Evolutionary conservation across 2,329 filamentous ascomycete species (phyloP).

Genomic region (Aspergillus viridinutans): DNA sequence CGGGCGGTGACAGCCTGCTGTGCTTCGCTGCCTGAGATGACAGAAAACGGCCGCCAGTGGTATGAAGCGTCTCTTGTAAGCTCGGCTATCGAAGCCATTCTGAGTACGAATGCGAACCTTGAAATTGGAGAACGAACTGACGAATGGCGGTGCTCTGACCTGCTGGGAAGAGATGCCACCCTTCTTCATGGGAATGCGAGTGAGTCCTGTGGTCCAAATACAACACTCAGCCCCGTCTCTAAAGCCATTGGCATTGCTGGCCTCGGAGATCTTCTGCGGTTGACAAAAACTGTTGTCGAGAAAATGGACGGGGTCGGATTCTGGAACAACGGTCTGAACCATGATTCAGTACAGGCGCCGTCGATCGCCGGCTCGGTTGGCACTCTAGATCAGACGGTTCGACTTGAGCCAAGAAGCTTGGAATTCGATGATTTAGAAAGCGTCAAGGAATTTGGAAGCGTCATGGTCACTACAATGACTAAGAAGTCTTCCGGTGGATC

Average conservation of each 20-base stretch:
- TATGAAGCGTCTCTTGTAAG: constrained; percentile 39
- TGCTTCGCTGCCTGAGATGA: constrained; percentile 23
- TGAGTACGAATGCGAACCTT: constrained; percentile 30
- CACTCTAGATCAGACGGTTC: background rate
- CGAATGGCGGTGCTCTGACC: constrained; percentile 26
- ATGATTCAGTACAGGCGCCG: background rate
- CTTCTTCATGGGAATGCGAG: constrained; percentile 8
- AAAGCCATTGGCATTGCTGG: constrained; percentile 22
- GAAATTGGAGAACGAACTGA: constrained; percentile 32
- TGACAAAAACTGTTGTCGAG: constrained; percentile 30
- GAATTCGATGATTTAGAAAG: constrained; percentile 17
- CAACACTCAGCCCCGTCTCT: constrained; percentile 15
- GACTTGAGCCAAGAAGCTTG: constrained; percentile 5
- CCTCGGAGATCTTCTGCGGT: constrained; percentile 25
- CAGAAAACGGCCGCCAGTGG: constrained; percentile 31
- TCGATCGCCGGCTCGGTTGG: background rate
- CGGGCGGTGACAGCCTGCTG: constrained; percentile 27
- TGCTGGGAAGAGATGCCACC: constrained; percentile 25
- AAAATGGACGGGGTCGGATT: constrained; percentile 37
- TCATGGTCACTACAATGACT: background rate
- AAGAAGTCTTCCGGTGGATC: background rate
- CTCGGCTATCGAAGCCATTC: constrained; percentile 28
- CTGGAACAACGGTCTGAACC: constrained; percentile 18
- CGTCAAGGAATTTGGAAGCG: constrained; percentile 19
- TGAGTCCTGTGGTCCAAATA: background rate